These are phyloP conservation scores for Hypoxylon rickii DNA, from an alignment of 495 filamentous ascomycete genomes.

Conservation along the genomic window DNA sequence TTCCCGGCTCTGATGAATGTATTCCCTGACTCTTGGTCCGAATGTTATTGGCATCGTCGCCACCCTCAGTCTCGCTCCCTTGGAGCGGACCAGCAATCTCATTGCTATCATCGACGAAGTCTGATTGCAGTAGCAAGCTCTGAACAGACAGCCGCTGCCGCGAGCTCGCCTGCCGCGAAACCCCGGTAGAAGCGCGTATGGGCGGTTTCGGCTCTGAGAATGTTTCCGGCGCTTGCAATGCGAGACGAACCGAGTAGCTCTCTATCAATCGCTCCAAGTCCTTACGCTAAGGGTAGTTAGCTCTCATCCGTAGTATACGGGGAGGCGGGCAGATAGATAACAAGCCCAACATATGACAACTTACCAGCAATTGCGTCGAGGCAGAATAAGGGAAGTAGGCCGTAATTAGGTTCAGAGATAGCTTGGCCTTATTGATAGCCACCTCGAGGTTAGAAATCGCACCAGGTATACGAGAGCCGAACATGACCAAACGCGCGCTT, in stretches of 20 bases:
- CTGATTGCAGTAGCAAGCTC: conserved; percentile 34
- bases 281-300: conserved; percentile 19
- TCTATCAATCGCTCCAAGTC: conserved; percentile 30
- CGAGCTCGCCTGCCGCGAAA: conserved; percentile 35
- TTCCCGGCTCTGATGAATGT: neutral
- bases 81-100: conserved; percentile 28
- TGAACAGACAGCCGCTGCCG: conserved; percentile 37
- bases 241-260: conserved; percentile 33
- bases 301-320: neutral
- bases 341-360: neutral
- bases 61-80: neutral
- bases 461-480: conserved; percentile 28
- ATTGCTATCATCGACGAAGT: conserved; percentile 38
- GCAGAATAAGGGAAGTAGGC: conserved; percentile 32
- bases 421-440: conserved; percentile 28
- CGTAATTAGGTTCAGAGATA: conserved; percentile 32
- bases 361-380: conserved; percentile 30
- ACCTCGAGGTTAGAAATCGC: conserved; percentile 23
- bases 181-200: conserved; percentile 20
- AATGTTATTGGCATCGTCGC: neutral
- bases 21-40: neutral
- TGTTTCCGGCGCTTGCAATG: conserved; percentile 21
- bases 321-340: neutral
- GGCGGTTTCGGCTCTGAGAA: conserved; percentile 31
- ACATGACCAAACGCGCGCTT: conserved; percentile 34